phyloP scores from a whole-genome alignment of 2,329 filamentous ascomycete genomes.

The Teratosphaeria epicoccoides region DNA sequence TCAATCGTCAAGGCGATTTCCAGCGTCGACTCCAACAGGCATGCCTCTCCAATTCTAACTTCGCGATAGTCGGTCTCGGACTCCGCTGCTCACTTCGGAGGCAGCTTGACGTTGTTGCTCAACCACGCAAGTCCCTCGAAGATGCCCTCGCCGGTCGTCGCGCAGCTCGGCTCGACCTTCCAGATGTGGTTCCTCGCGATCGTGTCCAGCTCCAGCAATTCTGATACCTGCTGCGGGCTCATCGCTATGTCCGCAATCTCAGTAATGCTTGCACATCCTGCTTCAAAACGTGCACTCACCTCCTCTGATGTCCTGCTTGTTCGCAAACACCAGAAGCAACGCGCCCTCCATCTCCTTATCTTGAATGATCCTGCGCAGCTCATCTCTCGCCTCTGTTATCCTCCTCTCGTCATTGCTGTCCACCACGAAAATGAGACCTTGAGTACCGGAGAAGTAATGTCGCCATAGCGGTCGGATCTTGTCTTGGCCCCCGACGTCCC shows the following conservation, averaged over 20 bases:
- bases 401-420: constrained; percentile 98
- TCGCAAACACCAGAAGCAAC: constrained; percentile 93
- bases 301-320: constrained; percentile 94
- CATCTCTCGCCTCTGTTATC: constrained; percentile 92
- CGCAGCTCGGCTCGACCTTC: constrained; percentile 46
- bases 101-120: constrained; percentile 39
- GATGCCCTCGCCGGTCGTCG: constrained; percentile 43
- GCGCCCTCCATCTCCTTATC: constrained; percentile 98
- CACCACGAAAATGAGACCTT: constrained; percentile 99
- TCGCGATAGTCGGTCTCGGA: too few relatives aligned
- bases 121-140: constrained; percentile 44
- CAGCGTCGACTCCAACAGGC: too few relatives aligned
- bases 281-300: constrained; percentile 47
- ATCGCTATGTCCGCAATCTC: constrained; percentile 28
- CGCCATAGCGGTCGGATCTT: constrained; percentile 99
- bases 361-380: constrained; percentile 96
- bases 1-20: too few relatives aligned
- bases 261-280: not conserved
- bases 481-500: constrained; percentile 99
- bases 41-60: not conserved
- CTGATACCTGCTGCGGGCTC: constrained; percentile 40
- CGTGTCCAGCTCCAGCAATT: constrained; percentile 37
- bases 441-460: constrained; percentile 96
- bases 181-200: constrained; percentile 43
- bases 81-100: constrained; percentile 14